Evolutionary conservation across 345 rosid genomes (phyloP), one percentile per base, ranked within the genome.

Genomic region (Noccaea bulbosa): DNA sequence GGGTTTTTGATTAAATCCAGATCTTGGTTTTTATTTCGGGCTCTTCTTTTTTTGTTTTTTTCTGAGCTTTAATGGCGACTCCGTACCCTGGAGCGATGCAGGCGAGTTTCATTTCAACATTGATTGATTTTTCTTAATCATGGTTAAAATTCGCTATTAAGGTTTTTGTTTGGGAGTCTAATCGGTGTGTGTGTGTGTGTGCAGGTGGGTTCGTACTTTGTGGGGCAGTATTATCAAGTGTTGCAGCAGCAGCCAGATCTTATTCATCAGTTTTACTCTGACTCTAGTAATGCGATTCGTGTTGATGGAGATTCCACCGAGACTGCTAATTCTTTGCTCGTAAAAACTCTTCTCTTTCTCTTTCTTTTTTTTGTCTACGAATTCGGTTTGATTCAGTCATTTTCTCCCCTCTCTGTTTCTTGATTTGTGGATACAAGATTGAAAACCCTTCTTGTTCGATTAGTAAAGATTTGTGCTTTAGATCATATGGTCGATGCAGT

Each of bases 161-260:
- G 4, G 44, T 5, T 48, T 48, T 6, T 49, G 11, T 3, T 11
- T 35, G 43, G 11, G 5, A 68, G 14, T 11, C n/a, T 48, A 37
- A 40, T 59, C 33, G 39, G 17, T 72, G 54, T 41, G 2, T 15
- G 1, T 15, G 2, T 11, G 17, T 11, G 4, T 44, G 45, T 65
- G 33, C 78, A 91, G 99, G 95, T 94, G 62, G 99, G 99, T 51
- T 89, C 99, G 5, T 94, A 89, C 79, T 94, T 94, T 62, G 95
- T 91, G 61, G 92, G 87, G 5, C 97, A 91, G 82, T 94, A 94
- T 79, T 94, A 91, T 71, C 83, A 86, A 74, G 90, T 91, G 22
- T 88, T 94, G 71, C 85, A 84, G 71, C 93, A 91, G 48, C 91
- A 86, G 0, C 97, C 97, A 5, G 91, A 94, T 74, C 87, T 84